Evolutionary conservation across 768 basidiomycete genomes (phyloP), one percentile per base, ranked within the genome.

Genomic region (Tricholoma sp.): DNA sequence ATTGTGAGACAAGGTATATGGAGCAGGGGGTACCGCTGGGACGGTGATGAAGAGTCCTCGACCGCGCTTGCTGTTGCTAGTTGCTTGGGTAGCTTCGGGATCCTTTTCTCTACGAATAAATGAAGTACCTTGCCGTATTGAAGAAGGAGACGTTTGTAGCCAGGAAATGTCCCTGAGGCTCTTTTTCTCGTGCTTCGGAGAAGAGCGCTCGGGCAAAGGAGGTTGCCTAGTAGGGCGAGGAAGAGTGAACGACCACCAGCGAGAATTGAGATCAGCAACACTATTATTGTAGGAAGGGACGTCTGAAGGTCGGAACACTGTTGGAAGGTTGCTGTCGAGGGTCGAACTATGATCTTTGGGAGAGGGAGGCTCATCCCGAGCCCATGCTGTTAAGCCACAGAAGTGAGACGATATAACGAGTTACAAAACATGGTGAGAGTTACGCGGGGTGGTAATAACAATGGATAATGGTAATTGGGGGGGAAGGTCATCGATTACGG

Each of bases 291-390:
- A 78, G 14, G 85, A 86, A 27, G 74, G 77, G 57, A 75, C 71
- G 66, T 84, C 85, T 34, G 79, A 80, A 14, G 79, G 75, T 12
- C 76, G 77, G 37, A 75, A 66, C 32, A 78, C 76, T 55, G 72
- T 63, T 35, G 66, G 63, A 45, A 68, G 72, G 57, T 66, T 63
- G 19, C 67, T 62, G 50, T 69, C 69, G 16, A 67, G 56, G 31
- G 67, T 58, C 16, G 67, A 64, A 52, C 61, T 58, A 29, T 75
- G 76, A 50, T 83, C 79, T 43, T 73, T 80, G 0, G 89, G 88
- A 0, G 89, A 90, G 4, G 88, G 88, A 4, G 89, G 89, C 66
- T 93, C 91, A 67, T 92, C 86, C 62, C 81, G 78, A 4, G 90
- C 91, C 90, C 90, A 93, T 50, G 91, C 90, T 93, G 61, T 54